Conservation (phyloP, 371 early-diverging fungal genomes). For the Mucor plumbeus region DNA sequence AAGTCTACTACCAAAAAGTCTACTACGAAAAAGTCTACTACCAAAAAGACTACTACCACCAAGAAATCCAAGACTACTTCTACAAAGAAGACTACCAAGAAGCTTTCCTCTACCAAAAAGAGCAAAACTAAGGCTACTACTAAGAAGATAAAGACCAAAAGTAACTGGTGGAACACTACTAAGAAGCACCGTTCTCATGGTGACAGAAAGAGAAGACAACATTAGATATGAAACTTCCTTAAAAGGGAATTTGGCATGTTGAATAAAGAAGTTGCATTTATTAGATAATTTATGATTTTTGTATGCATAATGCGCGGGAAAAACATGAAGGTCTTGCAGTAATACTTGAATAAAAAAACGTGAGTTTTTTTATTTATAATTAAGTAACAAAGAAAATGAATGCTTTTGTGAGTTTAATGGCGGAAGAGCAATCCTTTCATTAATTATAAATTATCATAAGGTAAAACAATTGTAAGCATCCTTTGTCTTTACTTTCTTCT, state of each 20-base stretch:
- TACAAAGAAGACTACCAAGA: conserved; percentile 1
- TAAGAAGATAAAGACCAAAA: neutral
- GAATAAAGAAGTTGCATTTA: neutral
- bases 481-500: no score
- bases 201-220: neutral
- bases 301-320: neutral
- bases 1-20: neutral
- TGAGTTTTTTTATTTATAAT: neutral
- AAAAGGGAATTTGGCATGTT: neutral
- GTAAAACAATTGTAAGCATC: no score
- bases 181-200: conserved; percentile 1
- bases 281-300: neutral
- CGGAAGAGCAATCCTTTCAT: no score
- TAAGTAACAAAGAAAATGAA: no score
- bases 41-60: neutral
- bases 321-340: no score
- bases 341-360: neutral
- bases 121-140: neutral
- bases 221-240: neutral
- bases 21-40: neutral
- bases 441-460: no score
- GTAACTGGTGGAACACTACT: neutral
- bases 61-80: neutral
- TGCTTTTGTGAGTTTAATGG: no score
- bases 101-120: neutral